Base-by-base conservation (phyloP, 129 eudicot species). In the Helichrysum umbraculigerum region DNA sequence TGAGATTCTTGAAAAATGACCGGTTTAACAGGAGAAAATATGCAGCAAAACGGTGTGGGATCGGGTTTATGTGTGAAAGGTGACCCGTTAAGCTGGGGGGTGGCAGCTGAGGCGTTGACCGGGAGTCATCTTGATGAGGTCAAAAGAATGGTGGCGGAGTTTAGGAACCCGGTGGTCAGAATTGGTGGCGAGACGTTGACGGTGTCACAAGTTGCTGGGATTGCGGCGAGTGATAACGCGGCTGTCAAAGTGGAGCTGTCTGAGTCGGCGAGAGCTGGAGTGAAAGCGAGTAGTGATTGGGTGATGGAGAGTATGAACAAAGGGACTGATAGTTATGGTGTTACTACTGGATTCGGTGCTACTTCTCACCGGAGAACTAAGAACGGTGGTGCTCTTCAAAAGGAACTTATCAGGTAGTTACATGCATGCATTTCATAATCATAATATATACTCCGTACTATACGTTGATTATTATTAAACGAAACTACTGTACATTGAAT, bases 81-180 rank as follows among this genome's bases (percentile, higher is more conserved):
- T 25, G 28, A 25, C 28, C 28, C 28, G 28, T 25, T 25, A 1
- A 25, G 1, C 28, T 25, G 28, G 28, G 28, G 28, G 28, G 28
- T 25, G 79, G 97, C 92, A 4, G 90, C 97, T 14, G 95, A 78
- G 79, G 65, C 85, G 6, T 11, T 91, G 51, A 83, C 42, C 50
- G 97, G 97, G 63, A 91, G 97, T 75, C 97, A 91, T 64, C 70
- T 88, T 44, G 95, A 89, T 8, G 96, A 88, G 82, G 97, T 91
- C 70, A 88, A 85, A 58, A 29, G 83, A 22, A 91, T 91, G 97
- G 96, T 91, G 86, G 85, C 77, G 77, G 97, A 91, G 76, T 91
- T 85, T 11, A 60, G 97, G 78, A 91, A 82, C 22, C 88, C 85
- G 29, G 81, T 73, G 80, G 95, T 91, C 78, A 82, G 68, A 79